These are phyloP conservation scores for Penicillium soppii DNA, from an alignment of 495 filamentous ascomycete genomes.

Conservation along the genomic window DNA sequence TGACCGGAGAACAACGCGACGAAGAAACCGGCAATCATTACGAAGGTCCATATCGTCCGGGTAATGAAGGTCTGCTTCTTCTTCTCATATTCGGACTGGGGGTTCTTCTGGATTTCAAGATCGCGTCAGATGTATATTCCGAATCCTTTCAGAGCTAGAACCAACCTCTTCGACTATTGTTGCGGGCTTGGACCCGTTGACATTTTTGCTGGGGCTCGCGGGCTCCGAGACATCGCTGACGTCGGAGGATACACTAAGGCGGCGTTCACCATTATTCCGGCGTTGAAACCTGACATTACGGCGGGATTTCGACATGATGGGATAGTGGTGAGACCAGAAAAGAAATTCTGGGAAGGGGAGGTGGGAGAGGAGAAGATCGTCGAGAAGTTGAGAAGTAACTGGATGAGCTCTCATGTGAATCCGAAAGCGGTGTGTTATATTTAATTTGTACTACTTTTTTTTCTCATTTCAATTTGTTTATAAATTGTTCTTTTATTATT, in stretches of 20 bases:
- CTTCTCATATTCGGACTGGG: slow-evolving; percentile 85
- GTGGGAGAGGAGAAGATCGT: slow-evolving; percentile 21
- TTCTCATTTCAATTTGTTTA: neutral
- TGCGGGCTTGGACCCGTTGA: slow-evolving; percentile 41
- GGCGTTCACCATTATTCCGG: slow-evolving; percentile 56
- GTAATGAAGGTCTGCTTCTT: slow-evolving; percentile 98
- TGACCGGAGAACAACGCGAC: slow-evolving; percentile 88
- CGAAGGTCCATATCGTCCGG: slow-evolving; percentile 94
- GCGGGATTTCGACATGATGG: slow-evolving; percentile 68
- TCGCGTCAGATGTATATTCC: slow-evolving; percentile 9
- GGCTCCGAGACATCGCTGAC: slow-evolving; percentile 75
- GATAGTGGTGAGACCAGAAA: slow-evolving; percentile 11
- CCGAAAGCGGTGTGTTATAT: slow-evolving; percentile 22
- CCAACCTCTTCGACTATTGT: slow-evolving; percentile 52
- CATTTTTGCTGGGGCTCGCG: slow-evolving; percentile 53
- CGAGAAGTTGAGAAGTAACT: slow-evolving; percentile 21
- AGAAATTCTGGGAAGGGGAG: slow-evolving; percentile 11
- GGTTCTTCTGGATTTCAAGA: slow-evolving; percentile 34
- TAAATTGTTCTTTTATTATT: too few species aligned
- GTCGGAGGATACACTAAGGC: slow-evolving; percentile 71
- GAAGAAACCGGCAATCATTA: slow-evolving; percentile 97
- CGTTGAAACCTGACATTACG: slow-evolving; percentile 83
- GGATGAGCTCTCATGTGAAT: slow-evolving; percentile 32
- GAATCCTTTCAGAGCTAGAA: neutral
- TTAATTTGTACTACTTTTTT: neutral